Conservation (phyloP, 1,284 basidiomycete species). For the Porodaedalea pini region DNA sequence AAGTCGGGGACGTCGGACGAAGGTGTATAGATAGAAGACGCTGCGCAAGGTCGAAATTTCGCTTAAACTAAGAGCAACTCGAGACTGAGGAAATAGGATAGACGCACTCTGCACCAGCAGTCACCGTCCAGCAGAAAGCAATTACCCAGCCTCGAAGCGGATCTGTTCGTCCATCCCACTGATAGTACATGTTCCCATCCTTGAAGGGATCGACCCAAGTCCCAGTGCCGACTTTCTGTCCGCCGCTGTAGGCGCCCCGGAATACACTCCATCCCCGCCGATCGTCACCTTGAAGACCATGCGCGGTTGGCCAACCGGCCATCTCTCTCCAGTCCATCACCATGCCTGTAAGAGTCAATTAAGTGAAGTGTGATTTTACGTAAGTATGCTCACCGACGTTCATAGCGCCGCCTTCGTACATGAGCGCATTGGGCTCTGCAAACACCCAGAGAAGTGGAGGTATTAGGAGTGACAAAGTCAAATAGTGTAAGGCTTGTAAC, state of each 20-base stretch:
- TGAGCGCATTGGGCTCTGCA: constrained; percentile 69
- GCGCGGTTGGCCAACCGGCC: constrained; percentile 75
- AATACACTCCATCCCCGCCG: constrained; percentile 55
- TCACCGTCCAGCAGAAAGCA: constrained; percentile 76
- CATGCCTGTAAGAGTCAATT: constrained; percentile 52
- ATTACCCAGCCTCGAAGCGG: constrained; percentile 84
- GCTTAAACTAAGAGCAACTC: constrained; percentile 16
- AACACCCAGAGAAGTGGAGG: constrained; percentile 77
- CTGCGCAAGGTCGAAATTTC: constrained; percentile 45
- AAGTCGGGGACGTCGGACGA: constrained; percentile 87
- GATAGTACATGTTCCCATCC: constrained; percentile 16
- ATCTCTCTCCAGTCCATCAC: constrained; percentile 98
- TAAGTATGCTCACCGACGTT: constrained; percentile 59
- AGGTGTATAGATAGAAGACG: constrained; percentile 81
- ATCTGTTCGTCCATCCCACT: constrained; percentile 63
- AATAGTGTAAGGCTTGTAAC: constrained; percentile 89
- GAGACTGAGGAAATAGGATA: not conserved
- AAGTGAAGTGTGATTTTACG: not conserved
- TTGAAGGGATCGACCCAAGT: constrained; percentile 39
- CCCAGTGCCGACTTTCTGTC: constrained; percentile 60
- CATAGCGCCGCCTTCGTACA: constrained; percentile 82
- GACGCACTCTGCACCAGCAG: constrained; percentile 77
- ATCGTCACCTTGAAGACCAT: constrained; percentile 56
- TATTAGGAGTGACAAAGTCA: constrained; percentile 79
- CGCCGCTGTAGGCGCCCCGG: constrained; percentile 73